A percentile compares a stretch with the other conserved stretches of the same genome.
Evolutionary conservation across 177 flowering plant genomes (phyloP).

Genomic region (Vitis hybrid): DNA sequence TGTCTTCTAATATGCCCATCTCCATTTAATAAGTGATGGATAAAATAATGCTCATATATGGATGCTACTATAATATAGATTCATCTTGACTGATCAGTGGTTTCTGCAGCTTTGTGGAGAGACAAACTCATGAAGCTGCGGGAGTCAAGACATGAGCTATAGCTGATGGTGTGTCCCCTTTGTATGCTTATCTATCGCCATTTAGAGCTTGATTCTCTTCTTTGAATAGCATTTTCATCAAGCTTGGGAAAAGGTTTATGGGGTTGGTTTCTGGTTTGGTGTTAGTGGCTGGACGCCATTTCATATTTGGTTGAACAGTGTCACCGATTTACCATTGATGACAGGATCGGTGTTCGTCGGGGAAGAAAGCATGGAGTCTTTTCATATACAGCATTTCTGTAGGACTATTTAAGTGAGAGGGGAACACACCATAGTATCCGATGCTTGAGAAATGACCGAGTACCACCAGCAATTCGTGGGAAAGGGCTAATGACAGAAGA

Average conservation of each 20-base stretch:
- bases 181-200: background rate
- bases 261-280: background rate
- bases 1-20: no score
- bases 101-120: constrained; percentile 58
- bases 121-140: constrained; percentile 55
- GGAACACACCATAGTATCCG: no score
- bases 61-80: background rate
- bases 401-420: background rate
- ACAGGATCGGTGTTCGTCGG: no score
- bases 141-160: constrained; percentile 18
- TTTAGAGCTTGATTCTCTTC: no score
- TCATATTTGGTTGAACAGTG: background rate
- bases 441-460: no score
- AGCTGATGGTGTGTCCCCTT: constrained; percentile 10
- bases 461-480: no score
- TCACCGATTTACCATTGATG: background rate
- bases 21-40: background rate
- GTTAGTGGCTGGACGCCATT: no score
- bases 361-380: no score
- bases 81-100: constrained; percentile 4
- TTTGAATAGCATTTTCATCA: background rate
- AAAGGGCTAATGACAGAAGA: background rate
- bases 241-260: background rate
- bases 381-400: background rate
- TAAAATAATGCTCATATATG: background rate